These are phyloP conservation scores for Rubroboletus pulcherrimus DNA, from an alignment of 768 basidiomycete species.

Conservation along the genomic window DNA sequence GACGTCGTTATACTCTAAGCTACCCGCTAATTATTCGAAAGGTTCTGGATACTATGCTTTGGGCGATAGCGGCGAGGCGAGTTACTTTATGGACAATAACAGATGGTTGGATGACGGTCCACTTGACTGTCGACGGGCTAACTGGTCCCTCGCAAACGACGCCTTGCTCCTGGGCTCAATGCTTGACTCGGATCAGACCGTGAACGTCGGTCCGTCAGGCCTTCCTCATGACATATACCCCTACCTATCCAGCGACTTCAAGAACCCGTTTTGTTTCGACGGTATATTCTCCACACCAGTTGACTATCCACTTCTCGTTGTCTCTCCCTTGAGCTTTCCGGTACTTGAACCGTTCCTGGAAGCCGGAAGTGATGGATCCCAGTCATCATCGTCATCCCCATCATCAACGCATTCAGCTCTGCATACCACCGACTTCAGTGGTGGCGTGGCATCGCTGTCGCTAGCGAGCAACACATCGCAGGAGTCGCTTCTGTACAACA, in stretches of 20 bases:
- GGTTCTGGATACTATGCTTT: conserved; percentile 5
- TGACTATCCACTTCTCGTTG: conserved; percentile 7
- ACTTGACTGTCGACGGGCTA: conserved; percentile 2
- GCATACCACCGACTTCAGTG: conserved; percentile 6
- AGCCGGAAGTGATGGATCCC: conserved; percentile 11
- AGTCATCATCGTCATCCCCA: conserved; percentile 23
- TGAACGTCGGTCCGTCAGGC: neutral
- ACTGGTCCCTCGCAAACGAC: conserved; percentile 2
- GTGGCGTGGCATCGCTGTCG: conserved; percentile 8
- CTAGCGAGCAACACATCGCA: conserved; percentile 8
- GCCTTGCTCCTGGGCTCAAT: neutral
- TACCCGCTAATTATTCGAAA: conserved; percentile 8
- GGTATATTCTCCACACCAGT: neutral
- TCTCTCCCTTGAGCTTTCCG: conserved; percentile 10
- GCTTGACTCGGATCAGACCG: neutral
- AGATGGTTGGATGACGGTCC: conserved; percentile 3
- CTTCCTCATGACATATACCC: conserved; percentile 1
- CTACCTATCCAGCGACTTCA: conserved; percentile 1
- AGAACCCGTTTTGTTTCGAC: conserved; percentile 4
- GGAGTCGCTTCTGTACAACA: conserved; percentile 12
- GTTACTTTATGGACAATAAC: neutral
- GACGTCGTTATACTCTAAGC: neutral
- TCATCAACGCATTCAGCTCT: conserved; percentile 23
- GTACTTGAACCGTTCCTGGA: conserved; percentile 15
- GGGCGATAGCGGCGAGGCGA: neutral